Percentiles rank a stretch among this genome's conserved stretches.
These are phyloP conservation scores for Sclerotinia minor DNA, from an alignment of 2,329 filamentous ascomycete species.

Conservation along the genomic window DNA sequence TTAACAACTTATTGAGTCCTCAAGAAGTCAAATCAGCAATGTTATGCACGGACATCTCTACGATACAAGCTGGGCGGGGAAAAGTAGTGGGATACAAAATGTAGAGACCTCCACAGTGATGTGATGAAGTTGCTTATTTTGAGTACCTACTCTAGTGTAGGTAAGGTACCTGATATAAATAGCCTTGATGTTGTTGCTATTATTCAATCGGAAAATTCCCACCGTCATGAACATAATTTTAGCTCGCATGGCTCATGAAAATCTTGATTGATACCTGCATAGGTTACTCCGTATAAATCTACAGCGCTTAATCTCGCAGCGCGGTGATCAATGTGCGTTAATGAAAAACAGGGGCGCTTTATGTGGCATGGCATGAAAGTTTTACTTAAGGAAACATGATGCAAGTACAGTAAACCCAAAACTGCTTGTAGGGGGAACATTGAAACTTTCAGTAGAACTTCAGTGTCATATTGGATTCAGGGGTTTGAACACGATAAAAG, in stretches of 20 bases:
- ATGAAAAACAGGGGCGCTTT: not conserved
- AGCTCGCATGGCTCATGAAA: not conserved
- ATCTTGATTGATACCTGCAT: not conserved
- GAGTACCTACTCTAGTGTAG: too few species aligned
- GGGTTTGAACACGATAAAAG: not conserved
- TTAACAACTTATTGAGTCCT: not conserved
- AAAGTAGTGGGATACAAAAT: not conserved
- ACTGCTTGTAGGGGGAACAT: not conserved
- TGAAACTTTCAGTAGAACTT: not conserved
- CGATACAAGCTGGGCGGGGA: not conserved
- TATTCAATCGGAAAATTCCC: not conserved
- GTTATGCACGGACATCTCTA: not conserved
- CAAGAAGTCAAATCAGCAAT: not conserved
- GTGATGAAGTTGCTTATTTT: not conserved
- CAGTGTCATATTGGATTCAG: not conserved
- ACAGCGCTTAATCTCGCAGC: not conserved
- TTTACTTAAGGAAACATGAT: not conserved
- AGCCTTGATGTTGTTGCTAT: not conserved
- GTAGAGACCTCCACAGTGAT: slow-evolving; percentile 1
- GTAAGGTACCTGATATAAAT: not conserved
- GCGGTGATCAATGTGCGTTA: not conserved
- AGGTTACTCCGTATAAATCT: too few species aligned
- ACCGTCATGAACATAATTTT: not conserved
- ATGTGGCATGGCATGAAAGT: not conserved
- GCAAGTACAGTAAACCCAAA: not conserved